Base-by-base conservation (phyloP, 208 protist species). In the Leishmania guyanensis region DNA sequence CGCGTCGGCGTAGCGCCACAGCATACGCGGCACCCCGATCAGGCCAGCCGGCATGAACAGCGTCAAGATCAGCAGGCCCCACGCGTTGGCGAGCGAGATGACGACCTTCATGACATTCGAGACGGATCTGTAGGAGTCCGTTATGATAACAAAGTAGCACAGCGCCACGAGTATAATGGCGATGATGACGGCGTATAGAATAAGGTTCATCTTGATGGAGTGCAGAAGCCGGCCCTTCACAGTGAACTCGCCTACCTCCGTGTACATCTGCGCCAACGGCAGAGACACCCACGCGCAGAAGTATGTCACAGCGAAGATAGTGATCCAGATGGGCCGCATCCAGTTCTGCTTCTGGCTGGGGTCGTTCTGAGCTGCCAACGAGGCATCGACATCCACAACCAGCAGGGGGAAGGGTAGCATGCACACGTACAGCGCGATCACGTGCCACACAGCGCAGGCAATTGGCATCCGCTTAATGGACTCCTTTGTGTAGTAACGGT, bases 1-100 rank as follows among this genome's bases (percentile, higher is more conserved):
- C 17, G 90, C 79, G 80, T 95, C 87, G 1, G 93, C 89, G 85
- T 92, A 91, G 58, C 91, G 85, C 89, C 90, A 98, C 64, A 98
- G 86, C 87, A 95, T 92, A 26, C 91, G 89, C 51, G 95, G 95
- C 60, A 98, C 87, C 0, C 92, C 93, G 16, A 97, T 92, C n/a
- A 97, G 80, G 5, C 95, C 95, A 54, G 90, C 86, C 3, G 93
- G 94, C 89, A 98, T 94, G 72, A 98, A 97, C 22, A 98, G 70
- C 1, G 92, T 91, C 66, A 97, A 77, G 48, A 97, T 90, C 29
- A 98, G 82, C 71, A 98, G 89, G 84, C 95, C 95, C 91, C 94
- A 97, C 48, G 95, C 89, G 85, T 98, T 98, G 48, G 92, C 92
- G n/a, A 95, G 79, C 56, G 93, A 95, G 74, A 97, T 93, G 74